Conservation (phyloP, 306 rosid genomes). For the Carpinus viminea region DNA sequence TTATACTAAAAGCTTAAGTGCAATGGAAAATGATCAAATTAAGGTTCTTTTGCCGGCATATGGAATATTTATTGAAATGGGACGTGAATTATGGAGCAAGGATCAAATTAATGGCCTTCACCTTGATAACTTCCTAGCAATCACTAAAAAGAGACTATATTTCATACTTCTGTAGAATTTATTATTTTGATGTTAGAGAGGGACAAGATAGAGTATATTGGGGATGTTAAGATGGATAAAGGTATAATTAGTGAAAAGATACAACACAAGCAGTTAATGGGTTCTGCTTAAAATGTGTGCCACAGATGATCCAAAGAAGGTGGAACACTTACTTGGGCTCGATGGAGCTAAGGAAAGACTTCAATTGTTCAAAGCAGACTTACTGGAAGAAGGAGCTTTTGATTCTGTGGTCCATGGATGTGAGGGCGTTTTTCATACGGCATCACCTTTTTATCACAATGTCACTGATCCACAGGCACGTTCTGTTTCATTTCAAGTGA, state of each 20-base stretch:
- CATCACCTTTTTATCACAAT: constrained; percentile 21
- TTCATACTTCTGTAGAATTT: not conserved
- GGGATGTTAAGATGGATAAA: not conserved
- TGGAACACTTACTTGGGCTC: constrained; percentile 27
- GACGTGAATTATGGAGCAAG: too few relatives aligned
- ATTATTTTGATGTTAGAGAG: not conserved
- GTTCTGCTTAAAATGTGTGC: not conserved
- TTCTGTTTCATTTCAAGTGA: not conserved
- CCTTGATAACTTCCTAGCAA: not conserved
- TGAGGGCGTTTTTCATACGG: constrained; percentile 39
- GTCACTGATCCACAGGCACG: constrained; percentile 35
- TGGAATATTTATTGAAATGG: too few relatives aligned
- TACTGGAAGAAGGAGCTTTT: constrained; percentile 37
- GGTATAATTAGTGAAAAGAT: not conserved
- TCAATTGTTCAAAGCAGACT: constrained; percentile 34
- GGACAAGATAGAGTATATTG: not conserved
- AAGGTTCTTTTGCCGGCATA: too few relatives aligned
- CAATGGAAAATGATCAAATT: too few relatives aligned
- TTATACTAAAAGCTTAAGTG: too few relatives aligned
- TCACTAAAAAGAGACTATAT: not conserved
- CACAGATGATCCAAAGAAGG: constrained; percentile 33
- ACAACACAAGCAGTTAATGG: not conserved
- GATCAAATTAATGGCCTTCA: too few relatives aligned
- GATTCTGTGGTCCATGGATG: constrained; percentile 31
- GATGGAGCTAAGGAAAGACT: constrained; percentile 43